These are phyloP conservation scores for Tricladium varicosporioides DNA, from an alignment of 2,329 filamentous ascomycete genomes.

Conservation along the genomic window DNA sequence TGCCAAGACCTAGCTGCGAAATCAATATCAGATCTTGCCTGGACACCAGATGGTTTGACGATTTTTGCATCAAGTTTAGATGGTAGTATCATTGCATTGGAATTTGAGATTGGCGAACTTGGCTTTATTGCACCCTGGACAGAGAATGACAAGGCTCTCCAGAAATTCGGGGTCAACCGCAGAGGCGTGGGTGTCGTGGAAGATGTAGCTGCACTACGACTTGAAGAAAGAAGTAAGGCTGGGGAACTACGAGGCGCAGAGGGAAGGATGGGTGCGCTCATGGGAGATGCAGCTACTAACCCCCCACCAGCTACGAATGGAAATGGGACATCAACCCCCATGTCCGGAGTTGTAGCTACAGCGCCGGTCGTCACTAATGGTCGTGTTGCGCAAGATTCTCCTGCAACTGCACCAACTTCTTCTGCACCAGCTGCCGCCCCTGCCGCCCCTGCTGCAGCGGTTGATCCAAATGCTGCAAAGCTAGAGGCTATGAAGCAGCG, in stretches of 20 bases:
- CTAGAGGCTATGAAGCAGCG: slow-evolving; percentile 78
- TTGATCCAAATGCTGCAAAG: slow-evolving; percentile 55
- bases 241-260: slow-evolving; percentile 87
- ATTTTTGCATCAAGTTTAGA: slow-evolving; percentile 86
- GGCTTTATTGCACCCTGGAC: slow-evolving; percentile 83
- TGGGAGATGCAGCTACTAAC: slow-evolving; percentile 69
- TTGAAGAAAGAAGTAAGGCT: slow-evolving; percentile 90
- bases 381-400: slow-evolving; percentile 21
- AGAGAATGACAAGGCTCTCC: slow-evolving; percentile 89
- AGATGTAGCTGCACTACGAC: slow-evolving; percentile 79
- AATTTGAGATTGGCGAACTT: slow-evolving; percentile 83
- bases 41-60: slow-evolving; percentile 87
- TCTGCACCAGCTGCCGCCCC: slow-evolving; percentile 40
- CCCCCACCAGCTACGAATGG: slow-evolving; percentile 32
- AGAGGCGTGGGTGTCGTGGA: slow-evolving; percentile 90
- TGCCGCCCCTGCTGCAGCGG: slow-evolving; percentile 32
- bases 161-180: slow-evolving; percentile 86
- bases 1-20: slow-evolving; percentile 86
- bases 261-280: slow-evolving; percentile 95
- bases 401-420: slow-evolving; percentile 38
- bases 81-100: slow-evolving; percentile 77
- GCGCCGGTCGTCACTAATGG: slow-evolving; percentile 26
- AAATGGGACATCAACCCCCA: slow-evolving; percentile 26
- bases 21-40: slow-evolving; percentile 89
- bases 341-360: slow-evolving; percentile 20